These are phyloP conservation scores for Starmerella scarabaei DNA, from an alignment of 805 yeast genomes.

Conservation along the genomic window DNA sequence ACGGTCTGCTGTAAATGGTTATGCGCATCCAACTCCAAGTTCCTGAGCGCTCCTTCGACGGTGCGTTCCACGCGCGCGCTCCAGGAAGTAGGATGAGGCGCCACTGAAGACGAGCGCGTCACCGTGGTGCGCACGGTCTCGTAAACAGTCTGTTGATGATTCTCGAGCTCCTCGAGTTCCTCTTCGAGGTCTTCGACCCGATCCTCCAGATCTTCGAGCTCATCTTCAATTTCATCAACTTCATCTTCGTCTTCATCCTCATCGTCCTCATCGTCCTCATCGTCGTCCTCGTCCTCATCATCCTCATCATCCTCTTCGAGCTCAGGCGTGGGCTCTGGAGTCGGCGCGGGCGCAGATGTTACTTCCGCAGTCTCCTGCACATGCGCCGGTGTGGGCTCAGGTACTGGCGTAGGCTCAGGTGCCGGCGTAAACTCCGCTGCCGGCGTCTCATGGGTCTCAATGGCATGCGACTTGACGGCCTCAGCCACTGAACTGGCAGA, in stretches of 20 bases:
- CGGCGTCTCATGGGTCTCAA: too few species aligned
- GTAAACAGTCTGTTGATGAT: too few species aligned
- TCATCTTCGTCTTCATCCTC: not conserved
- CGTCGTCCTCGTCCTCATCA: not conserved
- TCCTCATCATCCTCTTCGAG: too few species aligned
- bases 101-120: not conserved
- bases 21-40: constrained; percentile 17
- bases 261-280: not conserved
- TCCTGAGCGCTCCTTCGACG: constrained; percentile 16
- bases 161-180: not conserved
- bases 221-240: not conserved
- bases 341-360: too few species aligned
- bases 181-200: not conserved
- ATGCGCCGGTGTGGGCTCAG: too few species aligned
- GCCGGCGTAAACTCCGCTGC: too few species aligned
- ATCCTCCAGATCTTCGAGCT: not conserved
- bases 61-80: constrained; percentile 16
- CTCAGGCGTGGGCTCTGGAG: too few species aligned
- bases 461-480: too few species aligned
- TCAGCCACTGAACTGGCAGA: too few species aligned
- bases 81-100: constrained; percentile 9
- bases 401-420: too few species aligned
- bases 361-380: too few species aligned
- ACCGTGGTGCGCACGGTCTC: not conserved
- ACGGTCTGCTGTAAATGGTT: constrained; percentile 5